These are phyloP conservation scores for Trichoderma sp. DNA, from an alignment of 2,329 filamentous ascomycete species.

Conservation along the genomic window DNA sequence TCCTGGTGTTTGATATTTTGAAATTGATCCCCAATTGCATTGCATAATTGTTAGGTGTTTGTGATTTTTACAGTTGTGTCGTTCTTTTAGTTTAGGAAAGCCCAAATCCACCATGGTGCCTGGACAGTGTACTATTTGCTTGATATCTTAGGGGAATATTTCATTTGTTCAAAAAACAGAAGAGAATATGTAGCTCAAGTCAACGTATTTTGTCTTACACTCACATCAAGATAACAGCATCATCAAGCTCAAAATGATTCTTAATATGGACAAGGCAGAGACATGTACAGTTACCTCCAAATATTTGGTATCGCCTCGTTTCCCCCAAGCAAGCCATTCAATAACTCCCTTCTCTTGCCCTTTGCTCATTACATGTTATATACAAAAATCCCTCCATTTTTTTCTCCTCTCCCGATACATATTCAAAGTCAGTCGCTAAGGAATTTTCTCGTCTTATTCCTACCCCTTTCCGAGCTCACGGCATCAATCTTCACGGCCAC, in stretches of 20 bases:
- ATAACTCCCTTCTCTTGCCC: neutral
- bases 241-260: neutral
- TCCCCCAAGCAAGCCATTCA: neutral
- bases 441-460: conserved; percentile 66
- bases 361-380: neutral
- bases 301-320: neutral
- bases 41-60: neutral
- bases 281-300: neutral
- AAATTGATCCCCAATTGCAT: neutral
- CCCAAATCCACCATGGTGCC: neutral
- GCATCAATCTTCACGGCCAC: conserved; percentile 75
- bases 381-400: neutral
- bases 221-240: neutral
- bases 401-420: neutral
- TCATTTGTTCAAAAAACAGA: neutral
- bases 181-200: neutral
- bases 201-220: neutral
- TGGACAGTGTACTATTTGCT: neutral
- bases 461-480: conserved; percentile 59
- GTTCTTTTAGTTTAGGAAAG: neutral
- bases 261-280: neutral
- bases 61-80: neutral
- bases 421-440: conserved; percentile 36
- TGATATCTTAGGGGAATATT: neutral
- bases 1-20: neutral